A percentile compares a stretch with the other conserved stretches of the same genome.
phyloP scores from a whole-genome alignment of 331 rosid species.

The Malus hybrid region DNA sequence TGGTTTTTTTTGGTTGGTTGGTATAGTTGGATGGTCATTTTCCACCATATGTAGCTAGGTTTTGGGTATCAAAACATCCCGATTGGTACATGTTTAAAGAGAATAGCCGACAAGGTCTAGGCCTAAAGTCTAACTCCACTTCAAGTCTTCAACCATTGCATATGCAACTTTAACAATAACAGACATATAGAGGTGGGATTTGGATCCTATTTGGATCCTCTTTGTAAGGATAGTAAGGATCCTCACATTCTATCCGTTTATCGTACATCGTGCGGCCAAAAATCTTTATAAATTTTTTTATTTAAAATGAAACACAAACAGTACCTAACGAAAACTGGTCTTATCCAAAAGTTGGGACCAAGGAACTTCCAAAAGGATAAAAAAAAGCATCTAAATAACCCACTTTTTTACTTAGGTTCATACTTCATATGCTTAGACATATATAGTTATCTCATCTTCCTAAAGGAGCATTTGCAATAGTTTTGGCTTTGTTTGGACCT shows the following conservation, averaged over 20 bases:
- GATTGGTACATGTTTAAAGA: slow-evolving; percentile 12
- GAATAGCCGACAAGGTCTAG: slow-evolving; percentile 8
- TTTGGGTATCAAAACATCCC: slow-evolving; percentile 4
- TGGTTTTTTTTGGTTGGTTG: neutral
- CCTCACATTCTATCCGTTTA: no score
- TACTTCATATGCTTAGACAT: slow-evolving; percentile 7
- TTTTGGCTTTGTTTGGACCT: slow-evolving; percentile 8
- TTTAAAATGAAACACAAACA: no score
- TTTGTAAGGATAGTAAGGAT: no score
- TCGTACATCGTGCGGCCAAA: no score
- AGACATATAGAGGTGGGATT: neutral
- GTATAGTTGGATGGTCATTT: slow-evolving; percentile 17
- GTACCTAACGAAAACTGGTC: no score
- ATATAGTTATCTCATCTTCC: slow-evolving; percentile 21
- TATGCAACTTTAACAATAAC: neutral
- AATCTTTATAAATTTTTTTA: no score
- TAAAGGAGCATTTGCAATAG: slow-evolving; percentile 1
- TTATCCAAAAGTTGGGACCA: slow-evolving; percentile 17
- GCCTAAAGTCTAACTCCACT: slow-evolving; percentile 6
- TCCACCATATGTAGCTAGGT: slow-evolving; percentile 13
- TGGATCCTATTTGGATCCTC: no score
- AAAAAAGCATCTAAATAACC: slow-evolving; percentile 8
- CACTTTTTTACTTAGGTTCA: slow-evolving; percentile 36
- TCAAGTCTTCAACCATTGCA: neutral
- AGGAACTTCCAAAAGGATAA: slow-evolving; percentile 12